These are phyloP conservation scores for Coprinopsis cinerea DNA, from an alignment of 768 basidiomycete genomes.

Conservation along the genomic window DNA sequence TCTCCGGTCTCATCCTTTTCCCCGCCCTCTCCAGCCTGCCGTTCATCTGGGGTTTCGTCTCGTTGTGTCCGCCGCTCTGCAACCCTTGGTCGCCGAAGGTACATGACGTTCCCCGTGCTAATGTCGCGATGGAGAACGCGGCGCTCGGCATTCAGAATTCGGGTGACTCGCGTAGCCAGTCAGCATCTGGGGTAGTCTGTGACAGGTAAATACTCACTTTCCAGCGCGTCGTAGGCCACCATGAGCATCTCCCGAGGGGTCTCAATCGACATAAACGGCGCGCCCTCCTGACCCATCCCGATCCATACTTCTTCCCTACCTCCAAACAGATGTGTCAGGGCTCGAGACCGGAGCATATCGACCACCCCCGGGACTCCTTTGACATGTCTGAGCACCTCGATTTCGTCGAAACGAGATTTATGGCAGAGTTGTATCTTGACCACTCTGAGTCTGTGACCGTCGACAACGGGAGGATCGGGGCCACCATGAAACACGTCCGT, in stretches of 20 bases:
- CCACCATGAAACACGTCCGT: neutral
- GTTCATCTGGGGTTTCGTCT: no score
- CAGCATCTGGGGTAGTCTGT: neutral
- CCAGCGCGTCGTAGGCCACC: neutral
- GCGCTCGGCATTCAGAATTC: neutral
- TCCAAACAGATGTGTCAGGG: neutral
- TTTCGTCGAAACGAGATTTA: neutral
- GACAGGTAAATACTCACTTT: neutral
- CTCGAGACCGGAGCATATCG: neutral
- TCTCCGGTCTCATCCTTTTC: no score
- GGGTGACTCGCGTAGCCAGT: neutral
- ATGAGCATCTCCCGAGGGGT: neutral
- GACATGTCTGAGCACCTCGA: neutral
- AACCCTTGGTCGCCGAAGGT: no score
- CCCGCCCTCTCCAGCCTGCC: neutral
- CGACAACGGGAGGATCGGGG: neutral
- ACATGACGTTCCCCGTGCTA: conserved; percentile 1
- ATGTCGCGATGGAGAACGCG: conserved; percentile 5
- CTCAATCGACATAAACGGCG: neutral
- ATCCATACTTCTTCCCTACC: neutral
- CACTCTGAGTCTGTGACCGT: neutral
- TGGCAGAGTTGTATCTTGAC: conserved; percentile 1
- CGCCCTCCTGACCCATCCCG: neutral
- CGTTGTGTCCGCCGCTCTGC: no score
- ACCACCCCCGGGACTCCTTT: neutral